Evolutionary conservation across 345 rosid genomes (phyloP), one percentile per base, ranked within the genome.

Genomic region (Euphorbia pulcherrima): DNA sequence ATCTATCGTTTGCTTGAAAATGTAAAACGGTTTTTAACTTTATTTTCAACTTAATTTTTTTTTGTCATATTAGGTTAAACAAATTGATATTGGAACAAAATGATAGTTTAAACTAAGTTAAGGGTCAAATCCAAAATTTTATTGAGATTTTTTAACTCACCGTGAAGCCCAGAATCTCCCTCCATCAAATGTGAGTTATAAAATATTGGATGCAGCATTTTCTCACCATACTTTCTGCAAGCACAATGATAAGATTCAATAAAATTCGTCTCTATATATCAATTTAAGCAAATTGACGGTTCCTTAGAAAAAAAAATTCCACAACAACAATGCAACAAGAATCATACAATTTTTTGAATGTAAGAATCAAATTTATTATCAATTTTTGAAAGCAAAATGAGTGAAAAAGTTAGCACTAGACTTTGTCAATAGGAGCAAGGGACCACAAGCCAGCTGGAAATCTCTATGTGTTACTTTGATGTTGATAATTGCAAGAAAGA

Each of bases 161-260:
- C 70, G 72, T 79, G 86, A 76, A 82, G 72, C 71, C 89, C 99
- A 0, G 79, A 29, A 79, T 93, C 94, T 67, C 84, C 83, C 21
- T 85, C 92, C 11, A 73, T 39, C 26, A 77, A 80, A 52, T 80
- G 88, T 33, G 75, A 76, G 67, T 73, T 77, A 72, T 79, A 77
- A 65, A 73, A 75, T 76, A 80, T 69, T 17, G 72, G 57, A 5
- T 84, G 86, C 24, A 84, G 85, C 56, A 80, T 65, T 76, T 86
- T 92, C 65, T 90, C 92, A 0, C 62, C 16, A 64, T 63, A 82
- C 67, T 79, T 88, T 82, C 94, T 88, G 83, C 67, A 56, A 53
- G n/a, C 30, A 3, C 3, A 33, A 33, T 33, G 7, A 33, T 33
- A 33, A 33, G 37, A 33, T 33, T 33, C 37, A 33, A 33, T 33